Percentiles rank a stretch among this genome's conserved stretches.
Evolutionary conservation across 1,284 basidiomycete genomes (phyloP).

Genomic region (Exobasidium rhododendri): DNA sequence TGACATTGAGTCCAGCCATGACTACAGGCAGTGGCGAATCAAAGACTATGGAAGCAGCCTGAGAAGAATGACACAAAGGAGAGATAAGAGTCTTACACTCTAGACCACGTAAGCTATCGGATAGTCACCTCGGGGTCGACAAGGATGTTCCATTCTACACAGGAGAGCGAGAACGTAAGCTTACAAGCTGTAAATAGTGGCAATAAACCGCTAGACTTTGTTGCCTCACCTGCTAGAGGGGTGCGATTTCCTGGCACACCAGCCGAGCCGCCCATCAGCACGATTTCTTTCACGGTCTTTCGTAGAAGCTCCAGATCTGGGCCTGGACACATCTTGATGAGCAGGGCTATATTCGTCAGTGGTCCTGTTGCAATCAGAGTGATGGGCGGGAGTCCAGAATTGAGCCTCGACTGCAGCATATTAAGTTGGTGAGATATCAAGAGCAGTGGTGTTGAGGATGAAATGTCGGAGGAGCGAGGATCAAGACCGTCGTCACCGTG

Average conservation of each 20-base stretch:
- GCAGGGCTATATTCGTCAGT: constrained; percentile 44
- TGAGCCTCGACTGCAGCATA: constrained; percentile 21
- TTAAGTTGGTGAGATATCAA: constrained; percentile 5
- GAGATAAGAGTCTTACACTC: not conserved
- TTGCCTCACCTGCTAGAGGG: constrained; percentile 18
- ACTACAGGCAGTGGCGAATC: constrained; percentile 38
- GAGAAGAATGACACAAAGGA: not conserved
- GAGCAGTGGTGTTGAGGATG: not conserved
- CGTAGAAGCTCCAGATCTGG: not conserved
- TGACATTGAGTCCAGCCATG: constrained; percentile 48
- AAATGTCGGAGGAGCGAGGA: no score
- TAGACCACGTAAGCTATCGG: not conserved
- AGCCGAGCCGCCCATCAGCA: constrained; percentile 44
- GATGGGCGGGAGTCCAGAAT: constrained; percentile 25
- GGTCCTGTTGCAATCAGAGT: constrained; percentile 44
- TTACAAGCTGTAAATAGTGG: not conserved
- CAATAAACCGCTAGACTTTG: not conserved
- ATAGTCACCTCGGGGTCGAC: constrained; percentile 35
- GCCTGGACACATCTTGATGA: constrained; percentile 20
- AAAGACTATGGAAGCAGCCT: constrained; percentile 40
- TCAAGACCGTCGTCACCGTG: not conserved
- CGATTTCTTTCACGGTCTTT: constrained; percentile 36
- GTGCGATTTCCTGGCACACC: constrained; percentile 39
- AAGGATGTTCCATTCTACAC: constrained; percentile 43
- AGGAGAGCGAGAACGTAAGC: constrained; percentile 17